phyloP scores from a whole-genome alignment of 78 protist genomes.

The Dictyostelium purpureum region DNA sequence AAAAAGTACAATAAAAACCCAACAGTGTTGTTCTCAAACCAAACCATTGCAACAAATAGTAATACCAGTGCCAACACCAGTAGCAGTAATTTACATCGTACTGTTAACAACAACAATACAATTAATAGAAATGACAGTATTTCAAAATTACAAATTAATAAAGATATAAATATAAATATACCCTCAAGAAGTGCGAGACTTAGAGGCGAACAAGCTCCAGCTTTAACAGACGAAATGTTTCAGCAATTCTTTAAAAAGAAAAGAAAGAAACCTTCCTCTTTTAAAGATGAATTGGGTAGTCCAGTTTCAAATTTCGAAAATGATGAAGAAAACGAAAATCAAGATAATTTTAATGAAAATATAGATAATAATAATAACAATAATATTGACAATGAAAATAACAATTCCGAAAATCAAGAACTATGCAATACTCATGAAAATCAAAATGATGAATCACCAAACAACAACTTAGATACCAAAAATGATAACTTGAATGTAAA shows the following conservation, averaged over 20 bases:
- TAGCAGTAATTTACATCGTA: background rate
- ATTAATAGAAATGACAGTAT: background rate
- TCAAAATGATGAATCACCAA: background rate
- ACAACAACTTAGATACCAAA: background rate
- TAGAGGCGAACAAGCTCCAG: constrained; percentile 17
- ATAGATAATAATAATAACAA: background rate
- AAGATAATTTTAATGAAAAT: background rate
- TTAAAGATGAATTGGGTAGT: background rate
- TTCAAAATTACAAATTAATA: background rate
- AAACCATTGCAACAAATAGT: background rate
- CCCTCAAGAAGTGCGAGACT: constrained; percentile 34
- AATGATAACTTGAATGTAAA: background rate
- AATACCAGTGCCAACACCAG: background rate
- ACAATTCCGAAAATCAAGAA: background rate
- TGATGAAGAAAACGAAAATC: background rate
- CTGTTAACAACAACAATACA: background rate
- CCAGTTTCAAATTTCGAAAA: background rate
- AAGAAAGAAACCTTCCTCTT: background rate
- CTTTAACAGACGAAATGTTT: constrained; percentile 20
- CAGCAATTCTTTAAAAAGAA: constrained; percentile 1
- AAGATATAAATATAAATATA: background rate
- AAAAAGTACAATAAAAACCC: background rate
- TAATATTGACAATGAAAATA: background rate
- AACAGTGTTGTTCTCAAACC: background rate
- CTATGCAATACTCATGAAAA: background rate